Conservation (phyloP, 2,329 filamentous ascomycete species). For the Colletotrichum viniferum region DNA sequence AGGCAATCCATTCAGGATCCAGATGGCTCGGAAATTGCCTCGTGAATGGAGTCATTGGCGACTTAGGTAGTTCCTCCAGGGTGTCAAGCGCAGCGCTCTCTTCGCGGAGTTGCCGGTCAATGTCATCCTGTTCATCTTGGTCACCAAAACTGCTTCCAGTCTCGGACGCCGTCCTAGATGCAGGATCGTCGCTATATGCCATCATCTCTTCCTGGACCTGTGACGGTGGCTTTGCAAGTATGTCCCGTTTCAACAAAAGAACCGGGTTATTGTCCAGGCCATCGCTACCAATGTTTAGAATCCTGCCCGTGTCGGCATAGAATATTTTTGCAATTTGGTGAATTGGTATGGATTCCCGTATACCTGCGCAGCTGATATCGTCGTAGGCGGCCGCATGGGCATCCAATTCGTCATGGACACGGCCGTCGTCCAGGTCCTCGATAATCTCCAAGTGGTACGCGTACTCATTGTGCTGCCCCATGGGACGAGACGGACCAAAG, state of each 20-base stretch:
- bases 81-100: conserved; percentile 32
- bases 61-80: conserved; percentile 12
- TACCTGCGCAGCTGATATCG: conserved; percentile 46
- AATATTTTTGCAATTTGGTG: conserved; percentile 83
- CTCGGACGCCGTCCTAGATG: not conserved
- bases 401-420: conserved; percentile 51
- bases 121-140: conserved; percentile 44
- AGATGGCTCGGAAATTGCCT: conserved; percentile 71
- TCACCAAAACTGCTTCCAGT: not conserved
- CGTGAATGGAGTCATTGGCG: not conserved
- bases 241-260: conserved; percentile 74
- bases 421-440: conserved; percentile 74
- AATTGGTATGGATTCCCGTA: conserved; percentile 58
- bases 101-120: conserved; percentile 50
- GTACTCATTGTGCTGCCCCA: conserved; percentile 49
- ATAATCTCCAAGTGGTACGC: conserved; percentile 82
- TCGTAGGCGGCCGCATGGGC: conserved; percentile 38
- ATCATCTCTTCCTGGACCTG: conserved; percentile 39
- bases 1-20: conserved; percentile 89
- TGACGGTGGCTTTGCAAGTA: conserved; percentile 65
- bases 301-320: conserved; percentile 88
- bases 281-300: conserved; percentile 74
- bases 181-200: not conserved
- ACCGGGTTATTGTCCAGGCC: conserved; percentile 75
- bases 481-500: conserved; percentile 26